Conservation (phyloP, 1,284 basidiomycete species). For the Irpex sp. region DNA sequence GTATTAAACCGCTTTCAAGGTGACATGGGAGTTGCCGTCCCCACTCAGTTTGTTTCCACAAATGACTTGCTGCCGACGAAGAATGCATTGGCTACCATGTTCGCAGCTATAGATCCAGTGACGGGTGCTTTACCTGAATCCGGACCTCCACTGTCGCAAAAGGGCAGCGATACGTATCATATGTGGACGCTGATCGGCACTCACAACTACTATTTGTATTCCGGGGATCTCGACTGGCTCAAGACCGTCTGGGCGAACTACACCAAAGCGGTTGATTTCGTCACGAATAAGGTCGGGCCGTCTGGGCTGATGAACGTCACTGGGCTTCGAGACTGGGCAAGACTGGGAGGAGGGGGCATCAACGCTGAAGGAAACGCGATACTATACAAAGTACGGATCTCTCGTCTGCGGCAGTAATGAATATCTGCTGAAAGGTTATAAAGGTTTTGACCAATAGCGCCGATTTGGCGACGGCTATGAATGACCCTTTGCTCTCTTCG, state of each 20-base stretch:
- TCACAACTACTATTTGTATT: slow-evolving; percentile 42
- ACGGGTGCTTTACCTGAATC: slow-evolving; percentile 57
- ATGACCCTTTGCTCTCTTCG: slow-evolving; percentile 29
- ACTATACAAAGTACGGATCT: slow-evolving; percentile 34
- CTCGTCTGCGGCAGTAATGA: background rate
- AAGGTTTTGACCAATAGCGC: slow-evolving; percentile 46
- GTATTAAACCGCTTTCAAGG: slow-evolving; percentile 25
- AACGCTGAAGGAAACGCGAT: slow-evolving; percentile 49
- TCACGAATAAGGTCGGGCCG: slow-evolving; percentile 40
- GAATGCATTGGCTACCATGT: slow-evolving; percentile 59
- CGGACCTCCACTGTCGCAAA: slow-evolving; percentile 55
- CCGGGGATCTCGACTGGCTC: slow-evolving; percentile 44
- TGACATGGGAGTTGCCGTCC: slow-evolving; percentile 63
- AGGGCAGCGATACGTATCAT: slow-evolving; percentile 41
- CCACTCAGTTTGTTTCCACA: slow-evolving; percentile 57
- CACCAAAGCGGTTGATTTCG: slow-evolving; percentile 43
- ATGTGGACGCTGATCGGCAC: slow-evolving; percentile 45
- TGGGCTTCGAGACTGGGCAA: slow-evolving; percentile 46
- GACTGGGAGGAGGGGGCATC: slow-evolving; percentile 43
- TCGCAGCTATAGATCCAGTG: slow-evolving; percentile 44
- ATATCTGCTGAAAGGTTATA: background rate
- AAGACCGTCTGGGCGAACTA: slow-evolving; percentile 46
- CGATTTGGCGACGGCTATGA: slow-evolving; percentile 42
- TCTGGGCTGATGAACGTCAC: slow-evolving; percentile 48
- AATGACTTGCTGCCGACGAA: slow-evolving; percentile 52